Base-by-base conservation (phyloP, 176 grass and related monocot genomes). In the Aegilops bicornis region DNA sequence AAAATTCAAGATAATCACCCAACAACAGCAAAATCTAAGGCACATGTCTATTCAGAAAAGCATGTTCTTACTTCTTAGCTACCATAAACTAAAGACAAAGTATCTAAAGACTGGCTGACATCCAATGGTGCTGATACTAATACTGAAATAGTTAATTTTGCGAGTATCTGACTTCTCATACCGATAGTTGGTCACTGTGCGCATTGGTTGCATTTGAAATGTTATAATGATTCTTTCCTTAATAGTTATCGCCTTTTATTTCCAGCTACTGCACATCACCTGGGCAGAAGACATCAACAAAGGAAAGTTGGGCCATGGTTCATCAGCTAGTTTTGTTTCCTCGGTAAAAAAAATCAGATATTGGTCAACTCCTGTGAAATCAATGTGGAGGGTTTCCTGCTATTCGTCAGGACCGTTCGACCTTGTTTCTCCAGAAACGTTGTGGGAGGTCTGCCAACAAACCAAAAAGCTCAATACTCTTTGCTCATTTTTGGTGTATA, bases 391-490 rank as follows among this genome's bases (percentile, higher is more conserved):
- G 71, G 73, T 91, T 91, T 86, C 70, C 77, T 98, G 90, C 54
- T 81, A 56, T 88, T 92, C 88, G 3, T 88, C 86, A 19, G 86
- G 84, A 67, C 60, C 87, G 20, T 90, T 48, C 45, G 75, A 83
- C 78, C 37, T 22, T 71, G 84, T 92, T 80, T 89, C 92, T 65
- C 90, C 97, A 64, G 82, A 96, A 72, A 91, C 89, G 81, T 91
- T 98, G 77, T 98, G 97, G 97, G 94, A 98, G 94, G 97, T 98
- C 65, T 87, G 79, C 82, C 47, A 76, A 48, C 35, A 10, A 75
- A 87, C 30, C 68, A 79, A 30, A 17, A 25, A 43, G 74, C 64
- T 68, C 16, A 76, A 47, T 5, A 76, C 43, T 76, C 65, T 76
- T 85, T 61, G 33, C 78, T 76, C 13, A 31, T 0, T 25, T 59